A percentile compares a stretch with the other conserved stretches of the same genome.
phyloP scores from a whole-genome alignment of 148 eudicot species.

The Drosera capensis region DNA sequence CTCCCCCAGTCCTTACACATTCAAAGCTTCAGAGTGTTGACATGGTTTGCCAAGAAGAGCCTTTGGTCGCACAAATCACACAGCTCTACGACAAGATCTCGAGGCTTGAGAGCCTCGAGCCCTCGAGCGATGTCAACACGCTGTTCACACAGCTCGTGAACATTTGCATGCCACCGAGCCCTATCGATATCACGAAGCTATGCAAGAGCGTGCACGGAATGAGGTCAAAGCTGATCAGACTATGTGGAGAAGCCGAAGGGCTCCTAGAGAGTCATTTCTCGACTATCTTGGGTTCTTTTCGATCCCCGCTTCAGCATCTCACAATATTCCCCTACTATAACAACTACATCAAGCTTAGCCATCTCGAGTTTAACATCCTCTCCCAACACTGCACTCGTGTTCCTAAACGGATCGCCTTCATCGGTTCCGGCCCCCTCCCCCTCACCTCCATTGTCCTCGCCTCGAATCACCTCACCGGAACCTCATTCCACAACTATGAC shows the following conservation, averaged over 20 bases:
- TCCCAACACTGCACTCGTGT: conserved; percentile 13
- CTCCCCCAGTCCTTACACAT: no score
- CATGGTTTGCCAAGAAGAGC: conserved; percentile 38
- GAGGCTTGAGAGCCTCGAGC: conserved; percentile 32
- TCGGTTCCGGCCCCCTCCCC: conserved; percentile 92
- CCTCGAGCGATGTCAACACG: conserved; percentile 38
- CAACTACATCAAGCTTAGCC: conserved; percentile 68
- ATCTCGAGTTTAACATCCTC: conserved; percentile 47
- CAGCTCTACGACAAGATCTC: conserved; percentile 39
- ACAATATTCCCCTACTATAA: conserved; percentile 55
- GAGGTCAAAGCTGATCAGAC: conserved; percentile 48
- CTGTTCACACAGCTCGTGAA: conserved; percentile 26
- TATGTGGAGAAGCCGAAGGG: conserved; percentile 80
- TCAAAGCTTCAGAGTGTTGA: conserved; percentile 22
- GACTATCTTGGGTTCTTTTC: conserved; percentile 32
- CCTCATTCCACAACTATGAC: conserved; percentile 75
- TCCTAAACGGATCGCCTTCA: conserved; percentile 47
- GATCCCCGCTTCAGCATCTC: conserved; percentile 54
- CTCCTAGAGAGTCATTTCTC: conserved; percentile 66
- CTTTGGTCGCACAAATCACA: conserved; percentile 22
- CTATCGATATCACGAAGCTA: conserved; percentile 55
- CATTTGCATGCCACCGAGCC: conserved; percentile 54
- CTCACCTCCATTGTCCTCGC: conserved; percentile 78
- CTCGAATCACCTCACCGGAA: conserved; percentile 33
- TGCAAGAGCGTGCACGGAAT: conserved; percentile 37